Evolutionary conservation across 1,284 basidiomycete species (phyloP), one percentile per base, ranked within the genome.

Genomic region (Cutaneotrichosporon mucoides): DNA sequence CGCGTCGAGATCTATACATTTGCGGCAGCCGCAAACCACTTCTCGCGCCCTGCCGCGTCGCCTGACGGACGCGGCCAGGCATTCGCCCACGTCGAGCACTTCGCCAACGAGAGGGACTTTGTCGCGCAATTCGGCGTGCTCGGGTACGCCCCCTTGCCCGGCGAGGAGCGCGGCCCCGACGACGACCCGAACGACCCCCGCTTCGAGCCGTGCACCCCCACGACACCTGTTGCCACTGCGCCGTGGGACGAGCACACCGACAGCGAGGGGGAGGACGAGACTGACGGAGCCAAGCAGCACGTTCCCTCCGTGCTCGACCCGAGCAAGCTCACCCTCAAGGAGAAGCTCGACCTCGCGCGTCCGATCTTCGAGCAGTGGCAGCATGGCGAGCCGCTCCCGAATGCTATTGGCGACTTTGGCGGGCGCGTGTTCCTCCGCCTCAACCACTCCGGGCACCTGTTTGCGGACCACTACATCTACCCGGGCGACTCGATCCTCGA

Each of bases 1-100:
- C 70, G 70, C 54, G 55, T 73, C 55, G 71, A 74, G 55, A 60
- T 74, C 43, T 74, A 73, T 65, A 73, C 72, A 0, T 74, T 74
- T 51, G 71, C 70, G 4, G 65, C 63, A 0, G 72, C 70, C 9
- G 69, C 71, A 15, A 72, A 69, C 55, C 72, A 74, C 59, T 71
- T 72, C 42, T 66, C 61, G 34, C 61, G 60, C 40, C 67, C 66
- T 0, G 51, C 46, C 4, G 9, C 40, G 3, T 33, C 36, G 13
- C 16, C 15, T 55, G 4, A 5, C 61, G 1, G 55, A 58, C 3
- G 6, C 13, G 41, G 50, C 37, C 53, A 45, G 49, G 57, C 61
- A 6, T 70, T 72, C 56, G 59, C 43, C 3, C 40, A 50, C 38
- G 62, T 71, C 34, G 73, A 73, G 58, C 73, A 75, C 59, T 75